Conservation (phyloP, 192 early-diverging fungal genomes). For the Oehlia diaphana region DNA sequence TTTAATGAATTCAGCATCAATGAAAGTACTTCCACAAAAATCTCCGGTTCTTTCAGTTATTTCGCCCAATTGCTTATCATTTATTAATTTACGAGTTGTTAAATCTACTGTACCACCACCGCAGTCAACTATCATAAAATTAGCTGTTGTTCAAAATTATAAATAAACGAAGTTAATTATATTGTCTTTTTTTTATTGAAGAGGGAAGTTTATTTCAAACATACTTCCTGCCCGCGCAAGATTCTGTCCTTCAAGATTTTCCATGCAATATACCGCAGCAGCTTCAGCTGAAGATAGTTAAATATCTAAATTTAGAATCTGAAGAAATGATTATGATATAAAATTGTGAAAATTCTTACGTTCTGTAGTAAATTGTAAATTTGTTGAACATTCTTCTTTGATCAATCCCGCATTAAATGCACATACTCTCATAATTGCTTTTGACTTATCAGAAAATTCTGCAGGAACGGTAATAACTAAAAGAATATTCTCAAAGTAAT, state of each 20-base stretch:
- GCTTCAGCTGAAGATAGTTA: no score
- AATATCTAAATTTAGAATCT: no score
- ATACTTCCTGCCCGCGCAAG: no score
- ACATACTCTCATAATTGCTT: slow-evolving; percentile 50
- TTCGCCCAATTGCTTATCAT: not conserved
- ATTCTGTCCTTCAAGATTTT: no score
- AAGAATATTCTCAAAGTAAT: not conserved
- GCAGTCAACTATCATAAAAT: slow-evolving; percentile 59
- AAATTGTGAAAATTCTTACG: not conserved
- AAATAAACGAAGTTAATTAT: no score
- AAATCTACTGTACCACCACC: slow-evolving; percentile 51
- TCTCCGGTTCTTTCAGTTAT: not conserved
- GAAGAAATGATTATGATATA: no score
- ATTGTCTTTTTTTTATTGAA: no score
- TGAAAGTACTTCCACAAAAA: not conserved
- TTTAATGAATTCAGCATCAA: slow-evolving; percentile 15
- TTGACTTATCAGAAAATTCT: slow-evolving; percentile 33
- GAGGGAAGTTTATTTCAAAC: no score
- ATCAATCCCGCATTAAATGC: slow-evolving; percentile 52
- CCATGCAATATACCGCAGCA: no score
- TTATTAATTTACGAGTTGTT: no score
- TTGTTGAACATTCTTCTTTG: slow-evolving; percentile 3
- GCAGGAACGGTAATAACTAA: not conserved
- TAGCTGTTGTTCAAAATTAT: not conserved
- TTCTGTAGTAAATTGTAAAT: not conserved